Base-by-base conservation (phyloP, 768 basidiomycete species). In the Holtermannia corniformis region DNA sequence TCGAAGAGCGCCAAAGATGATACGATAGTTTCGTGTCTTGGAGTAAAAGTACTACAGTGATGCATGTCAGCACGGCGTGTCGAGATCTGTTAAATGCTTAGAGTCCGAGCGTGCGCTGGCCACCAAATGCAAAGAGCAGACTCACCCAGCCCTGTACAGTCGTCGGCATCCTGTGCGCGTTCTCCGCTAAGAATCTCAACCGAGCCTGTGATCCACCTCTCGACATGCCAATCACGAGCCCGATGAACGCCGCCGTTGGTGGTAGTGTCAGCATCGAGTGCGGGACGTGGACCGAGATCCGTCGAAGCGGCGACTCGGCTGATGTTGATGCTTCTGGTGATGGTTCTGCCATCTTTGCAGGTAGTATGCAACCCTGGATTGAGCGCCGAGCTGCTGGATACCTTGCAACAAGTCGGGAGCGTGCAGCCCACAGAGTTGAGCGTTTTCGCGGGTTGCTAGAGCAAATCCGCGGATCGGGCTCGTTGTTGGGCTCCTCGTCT, bases 81-180 rank as follows among this genome's bases (percentile, higher is more conserved):
- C n/a, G n/a, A n/a, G n/a, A n/a, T n/a, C n/a, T n/a, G n/a, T n/a
- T n/a, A n/a, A n/a, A n/a, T n/a, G n/a, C n/a, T n/a, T n/a, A n/a
- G n/a, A n/a, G n/a, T n/a, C n/a, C n/a, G n/a, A n/a, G n/a, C n/a
- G n/a, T n/a, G n/a, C n/a, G n/a, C n/a, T n/a, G n/a, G n/a, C n/a
- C n/a, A n/a, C n/a, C n/a, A n/a, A n/a, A n/a, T 14, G 13, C 19
- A 21, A 40, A 49, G 48, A 10, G 20, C 49, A 25, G 16, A 62
- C 68, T 56, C 24, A 72, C 70, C 68, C 66, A 70, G 55, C 70
- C 70, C 44, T 70, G 68, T 11, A 68, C 54, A 3, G 70, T 68
- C 47, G 57, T 68, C 23, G 70, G 70, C 37, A 52, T 61, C 22
- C 70, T 51, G 58, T 72, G 70, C 7, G 66, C 68, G 51, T 72